Percentiles rank a stretch among this genome's conserved stretches.
Conservation (phyloP, 78 protist species). For the Cyanophora paradoxa region DNA sequence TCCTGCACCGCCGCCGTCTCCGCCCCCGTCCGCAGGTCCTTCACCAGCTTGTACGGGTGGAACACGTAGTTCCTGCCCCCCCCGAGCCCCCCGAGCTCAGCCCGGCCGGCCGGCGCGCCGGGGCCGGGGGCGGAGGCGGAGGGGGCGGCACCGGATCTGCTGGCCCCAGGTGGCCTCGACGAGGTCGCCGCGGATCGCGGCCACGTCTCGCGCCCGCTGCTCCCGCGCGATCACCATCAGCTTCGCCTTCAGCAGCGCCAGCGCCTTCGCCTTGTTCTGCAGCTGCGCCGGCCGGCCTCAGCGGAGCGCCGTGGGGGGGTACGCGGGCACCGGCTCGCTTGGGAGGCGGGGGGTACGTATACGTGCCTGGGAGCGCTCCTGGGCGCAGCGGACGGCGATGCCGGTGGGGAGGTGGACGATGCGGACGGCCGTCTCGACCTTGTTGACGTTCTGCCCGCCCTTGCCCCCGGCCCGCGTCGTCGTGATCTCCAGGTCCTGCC, state of each 20-base stretch:
- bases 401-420: slow-evolving; percentile 18
- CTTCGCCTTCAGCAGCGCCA: slow-evolving; percentile 1
- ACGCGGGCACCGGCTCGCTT: neutral
- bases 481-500: slow-evolving; percentile 10
- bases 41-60: slow-evolving; percentile 22
- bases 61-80: slow-evolving; percentile 4
- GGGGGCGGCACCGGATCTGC: slow-evolving; percentile 12
- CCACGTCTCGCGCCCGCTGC: neutral
- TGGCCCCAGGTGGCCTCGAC: neutral
- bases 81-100: neutral
- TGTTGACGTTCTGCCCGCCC: slow-evolving; percentile 36
- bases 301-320: neutral
- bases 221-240: neutral
- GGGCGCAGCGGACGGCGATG: neutral
- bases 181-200: neutral
- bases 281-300: neutral
- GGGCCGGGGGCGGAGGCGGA: neutral
- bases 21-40: slow-evolving; percentile 5
- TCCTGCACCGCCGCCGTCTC: neutral
- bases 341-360: neutral
- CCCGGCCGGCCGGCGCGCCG: neutral
- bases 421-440: slow-evolving; percentile 25
- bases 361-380: slow-evolving; percentile 12
- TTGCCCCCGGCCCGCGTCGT: slow-evolving; percentile 34
- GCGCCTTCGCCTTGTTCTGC: slow-evolving; percentile 7